These are phyloP conservation scores for Patellaria atrata DNA, from an alignment of 495 filamentous ascomycete genomes.

Conservation along the genomic window DNA sequence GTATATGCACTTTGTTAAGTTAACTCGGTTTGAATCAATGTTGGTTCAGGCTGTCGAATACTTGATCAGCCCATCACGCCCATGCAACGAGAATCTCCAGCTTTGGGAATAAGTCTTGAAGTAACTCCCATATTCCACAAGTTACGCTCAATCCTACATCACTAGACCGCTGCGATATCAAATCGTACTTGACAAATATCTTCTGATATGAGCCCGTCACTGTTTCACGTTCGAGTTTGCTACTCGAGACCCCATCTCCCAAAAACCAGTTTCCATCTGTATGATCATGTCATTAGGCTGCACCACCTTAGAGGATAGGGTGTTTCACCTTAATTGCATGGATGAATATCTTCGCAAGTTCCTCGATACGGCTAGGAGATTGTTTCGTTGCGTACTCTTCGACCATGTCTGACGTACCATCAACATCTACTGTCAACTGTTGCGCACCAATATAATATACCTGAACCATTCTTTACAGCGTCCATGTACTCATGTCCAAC, in stretches of 20 bases:
- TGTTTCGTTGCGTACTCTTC: conserved; percentile 56
- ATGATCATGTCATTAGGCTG: conserved; percentile 3
- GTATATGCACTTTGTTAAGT: no score
- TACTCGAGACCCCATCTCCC: conserved; percentile 75
- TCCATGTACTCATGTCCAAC: conserved; percentile 59
- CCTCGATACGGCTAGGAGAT: conserved; percentile 59
- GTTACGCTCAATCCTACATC: no score
- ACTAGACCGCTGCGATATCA: no score
- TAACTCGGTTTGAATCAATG: no score
- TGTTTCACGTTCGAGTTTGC: no score
- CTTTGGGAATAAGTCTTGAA: no score
- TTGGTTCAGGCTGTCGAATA: no score
- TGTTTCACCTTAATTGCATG: conserved; percentile 58
- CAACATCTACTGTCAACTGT: conserved; percentile 7
- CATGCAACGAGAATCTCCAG: no score
- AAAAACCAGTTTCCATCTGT: conserved; percentile 77
- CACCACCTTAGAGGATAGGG: background rate
- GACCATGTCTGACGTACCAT: conserved; percentile 42
- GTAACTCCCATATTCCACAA: no score
- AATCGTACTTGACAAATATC: no score
- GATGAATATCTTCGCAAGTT: conserved; percentile 69
- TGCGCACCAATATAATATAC: conserved; percentile 27
- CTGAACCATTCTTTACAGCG: conserved; percentile 51
- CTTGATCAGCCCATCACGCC: no score
- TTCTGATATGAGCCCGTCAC: no score